Conservation (phyloP, 2,329 filamentous ascomycete species). For the Beauveria bassiana region DNA sequence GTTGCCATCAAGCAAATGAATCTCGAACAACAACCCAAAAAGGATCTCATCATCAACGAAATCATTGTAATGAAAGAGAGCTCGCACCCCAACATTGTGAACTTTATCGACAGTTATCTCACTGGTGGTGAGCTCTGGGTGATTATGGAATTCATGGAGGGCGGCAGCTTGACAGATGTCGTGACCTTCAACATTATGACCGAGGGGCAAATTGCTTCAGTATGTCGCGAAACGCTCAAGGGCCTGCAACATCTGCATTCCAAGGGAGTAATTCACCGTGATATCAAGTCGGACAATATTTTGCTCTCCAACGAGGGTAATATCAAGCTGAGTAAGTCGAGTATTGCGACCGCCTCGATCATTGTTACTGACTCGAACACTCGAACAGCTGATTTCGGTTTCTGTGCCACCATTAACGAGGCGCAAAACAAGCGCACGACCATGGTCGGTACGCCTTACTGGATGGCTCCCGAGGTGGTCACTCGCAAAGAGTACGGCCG, state of each 20-base stretch:
- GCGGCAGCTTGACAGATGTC: constrained; percentile 92
- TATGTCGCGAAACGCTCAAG: constrained; percentile 86
- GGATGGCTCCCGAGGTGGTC: constrained; percentile 99
- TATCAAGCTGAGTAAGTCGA: constrained; percentile 84
- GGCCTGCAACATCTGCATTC: constrained; percentile 93
- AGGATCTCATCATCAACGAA: constrained; percentile 98
- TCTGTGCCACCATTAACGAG: constrained; percentile 97
- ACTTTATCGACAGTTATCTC: constrained; percentile 96
- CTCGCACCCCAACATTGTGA: constrained; percentile 97
- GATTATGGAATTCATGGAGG: constrained; percentile 99
- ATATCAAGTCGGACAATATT: constrained; percentile 99
- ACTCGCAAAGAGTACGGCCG: constrained; percentile 95
- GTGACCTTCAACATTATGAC: constrained; percentile 99
- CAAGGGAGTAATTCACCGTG: constrained; percentile 95
- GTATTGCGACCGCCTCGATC: not conserved
- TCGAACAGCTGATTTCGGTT: constrained; percentile 84
- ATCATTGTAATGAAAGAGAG: constrained; percentile 99
- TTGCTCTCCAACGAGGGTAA: constrained; percentile 87
- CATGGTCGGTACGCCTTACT: constrained; percentile 98
- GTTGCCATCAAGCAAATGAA: constrained; percentile 99
- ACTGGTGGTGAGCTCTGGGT: constrained; percentile 91
- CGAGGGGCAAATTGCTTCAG: constrained; percentile 91
- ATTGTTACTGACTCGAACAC: constrained; percentile 34
- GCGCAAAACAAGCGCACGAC: constrained; percentile 95
- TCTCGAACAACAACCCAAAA: constrained; percentile 95